A percentile compares a stretch with the other conserved stretches of the same genome.
These are phyloP conservation scores for Ciborinia camelliae DNA, from an alignment of 2,329 filamentous ascomycete genomes.

Conservation along the genomic window DNA sequence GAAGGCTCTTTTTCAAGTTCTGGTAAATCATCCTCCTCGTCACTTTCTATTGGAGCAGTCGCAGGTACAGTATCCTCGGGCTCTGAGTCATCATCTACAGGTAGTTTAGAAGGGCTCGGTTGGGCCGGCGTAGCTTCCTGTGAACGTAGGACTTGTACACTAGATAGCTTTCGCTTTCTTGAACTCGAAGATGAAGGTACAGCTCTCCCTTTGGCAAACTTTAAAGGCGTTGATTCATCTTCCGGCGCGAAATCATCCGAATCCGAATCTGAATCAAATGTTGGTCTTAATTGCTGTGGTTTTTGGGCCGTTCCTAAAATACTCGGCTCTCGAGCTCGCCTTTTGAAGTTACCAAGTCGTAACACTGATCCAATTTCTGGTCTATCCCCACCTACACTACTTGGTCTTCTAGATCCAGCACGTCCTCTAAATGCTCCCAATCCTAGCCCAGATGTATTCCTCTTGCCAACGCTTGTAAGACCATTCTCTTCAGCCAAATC, in stretches of 20 bases:
- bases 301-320: conserved; percentile 48
- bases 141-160: conserved; percentile 31
- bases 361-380: conserved; percentile 40
- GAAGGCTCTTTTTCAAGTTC: conserved; percentile 17
- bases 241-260: conserved; percentile 57
- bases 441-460: conserved; percentile 29
- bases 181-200: conserved; percentile 36
- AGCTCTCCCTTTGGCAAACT: conserved; percentile 42
- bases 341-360: conserved; percentile 56
- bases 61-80: conserved; percentile 31
- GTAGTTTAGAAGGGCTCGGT: conserved; percentile 28
- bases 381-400: conserved; percentile 31
- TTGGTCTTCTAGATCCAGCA: conserved; percentile 24
- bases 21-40: conserved; percentile 21
- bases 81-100: conserved; percentile 15
- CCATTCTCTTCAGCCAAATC: conserved; percentile 33
- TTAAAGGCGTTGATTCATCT: conserved; percentile 65
- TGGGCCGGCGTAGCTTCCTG: conserved; percentile 20
- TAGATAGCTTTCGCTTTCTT: conserved; percentile 52
- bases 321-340: conserved; percentile 57
- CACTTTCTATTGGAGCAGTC: conserved; percentile 25
- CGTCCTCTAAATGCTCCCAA: conserved; percentile 36
- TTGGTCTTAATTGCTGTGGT: conserved; percentile 39
- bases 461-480: conserved; percentile 32
- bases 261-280: conserved; percentile 43